Evolutionary conservation across 805 yeast genomes (phyloP), one percentile per base, ranked within the genome.

Genomic region (Barnettozyma pratensis): DNA sequence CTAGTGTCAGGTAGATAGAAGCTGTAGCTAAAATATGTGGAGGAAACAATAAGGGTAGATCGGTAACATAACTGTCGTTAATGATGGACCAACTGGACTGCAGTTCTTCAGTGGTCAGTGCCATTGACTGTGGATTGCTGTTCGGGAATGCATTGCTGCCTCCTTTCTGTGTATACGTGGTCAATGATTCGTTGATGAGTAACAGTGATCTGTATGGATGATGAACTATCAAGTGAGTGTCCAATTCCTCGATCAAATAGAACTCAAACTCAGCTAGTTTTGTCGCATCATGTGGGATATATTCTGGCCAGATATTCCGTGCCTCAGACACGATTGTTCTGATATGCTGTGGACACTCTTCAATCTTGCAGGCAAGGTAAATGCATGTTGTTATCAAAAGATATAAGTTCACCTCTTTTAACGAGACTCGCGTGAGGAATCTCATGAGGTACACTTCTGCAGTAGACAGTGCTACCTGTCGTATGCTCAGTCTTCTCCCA

Each of bases 221-320:
- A 60, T 85, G 87, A 3, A 85, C 73, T n/a, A 85, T 72, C 52
- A 87, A 59, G 59, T 74, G 84, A 66, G 85, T 74, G 60, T 85
- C 80, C 68, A 94, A 73, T 64, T 91, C 98, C 59, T 90, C 97
- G 19, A 94, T 83, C 40, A 94, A 65, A 62, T 92, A 94, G 63
- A 94, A 94, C 67, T 94, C 99, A 67, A 95, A 87, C 63, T 94
- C 98, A 0, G 98, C 97, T 12, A 94, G 73, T 60, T 87, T 88
- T 30, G 96, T 85, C 14, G 90, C 80, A 63, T 92, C 98, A 50
- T 86, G 89, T 0, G 97, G 96, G 36, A 92, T 84, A 59, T 83
- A 88, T 60, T 91, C 97, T 0, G 98, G 97, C 98, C 98, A 92
- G 37, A 89, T 68, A 37, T 84, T 84, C 46, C 96, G 70, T 2